Conservation (phyloP, 2,329 filamentous ascomycete genomes). For the Neofusicoccum sp. region DNA sequence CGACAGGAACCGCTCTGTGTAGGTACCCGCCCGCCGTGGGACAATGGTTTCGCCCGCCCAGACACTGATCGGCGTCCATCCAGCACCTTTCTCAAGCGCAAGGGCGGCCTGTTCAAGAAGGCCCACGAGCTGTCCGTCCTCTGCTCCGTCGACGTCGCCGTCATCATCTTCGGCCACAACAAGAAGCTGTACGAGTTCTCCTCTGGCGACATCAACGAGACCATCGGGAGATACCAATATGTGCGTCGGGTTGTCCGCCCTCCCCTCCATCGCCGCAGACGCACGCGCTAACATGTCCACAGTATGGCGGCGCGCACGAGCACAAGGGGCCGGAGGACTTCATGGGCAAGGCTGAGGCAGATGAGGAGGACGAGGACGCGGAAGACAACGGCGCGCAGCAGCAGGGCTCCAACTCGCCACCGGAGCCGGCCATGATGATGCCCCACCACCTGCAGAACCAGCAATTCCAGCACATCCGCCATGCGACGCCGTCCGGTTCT, state of each 20-base stretch:
- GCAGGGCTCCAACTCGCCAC: slow-evolving; percentile 63
- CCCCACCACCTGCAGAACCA: slow-evolving; percentile 50
- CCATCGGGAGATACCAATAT: slow-evolving; percentile 84
- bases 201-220: slow-evolving; percentile 87
- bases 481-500: slow-evolving; percentile 80
- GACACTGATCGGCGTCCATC: slow-evolving; percentile 20
- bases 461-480: slow-evolving; percentile 76
- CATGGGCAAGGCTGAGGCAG: slow-evolving; percentile 68
- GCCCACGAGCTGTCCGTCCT: slow-evolving; percentile 97
- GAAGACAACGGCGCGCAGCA: slow-evolving; percentile 64
- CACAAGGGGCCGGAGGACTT: slow-evolving; percentile 96
- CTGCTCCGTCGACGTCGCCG: slow-evolving; percentile 96
- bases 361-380: slow-evolving; percentile 81
- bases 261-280: not conserved
- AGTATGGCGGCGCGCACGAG: slow-evolving; percentile 92
- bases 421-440: slow-evolving; percentile 57
- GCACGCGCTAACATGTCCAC: slow-evolving; percentile 28
- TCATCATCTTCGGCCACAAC: slow-evolving; percentile 98
- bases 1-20: slow-evolving; percentile 97
- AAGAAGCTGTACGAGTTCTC: slow-evolving; percentile 99
- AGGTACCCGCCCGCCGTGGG: slow-evolving; percentile 46
- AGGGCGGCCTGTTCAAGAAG: slow-evolving; percentile 98
- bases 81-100: slow-evolving; percentile 97
- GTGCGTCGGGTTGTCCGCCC: slow-evolving; percentile 53
- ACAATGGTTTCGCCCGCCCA: slow-evolving; percentile 23